Percentiles rank a stretch among this genome's conserved stretches.
Conservation (phyloP, 1,139 yeast genomes). For the Pichia cactophila region DNA sequence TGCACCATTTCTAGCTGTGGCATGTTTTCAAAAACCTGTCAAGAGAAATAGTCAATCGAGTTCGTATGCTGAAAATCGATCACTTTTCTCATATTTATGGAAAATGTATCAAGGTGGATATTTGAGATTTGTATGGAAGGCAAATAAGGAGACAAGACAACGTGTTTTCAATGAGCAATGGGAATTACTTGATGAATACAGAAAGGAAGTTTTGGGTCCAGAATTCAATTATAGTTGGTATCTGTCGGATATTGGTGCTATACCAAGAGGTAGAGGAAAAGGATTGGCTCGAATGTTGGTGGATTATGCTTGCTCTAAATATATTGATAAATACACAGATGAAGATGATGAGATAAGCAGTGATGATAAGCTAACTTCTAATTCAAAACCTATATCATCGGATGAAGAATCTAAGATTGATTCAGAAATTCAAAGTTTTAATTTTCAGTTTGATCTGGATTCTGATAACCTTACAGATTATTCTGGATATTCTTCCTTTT, state of each 20-base stretch:
- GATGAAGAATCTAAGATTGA: slow-evolving; percentile 25
- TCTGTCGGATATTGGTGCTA: slow-evolving; percentile 58
- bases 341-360: slow-evolving; percentile 19
- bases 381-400: slow-evolving; percentile 5
- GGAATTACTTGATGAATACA: slow-evolving; percentile 45
- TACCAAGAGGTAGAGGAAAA: slow-evolving; percentile 54
- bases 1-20: slow-evolving; percentile 50
- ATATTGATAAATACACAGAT: slow-evolving; percentile 23
- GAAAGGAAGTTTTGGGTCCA: slow-evolving; percentile 27
- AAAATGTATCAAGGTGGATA: slow-evolving; percentile 29
- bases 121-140: slow-evolving; percentile 28
- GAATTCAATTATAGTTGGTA: slow-evolving; percentile 43
- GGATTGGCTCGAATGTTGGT: slow-evolving; percentile 54
- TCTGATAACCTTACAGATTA: slow-evolving; percentile 28
- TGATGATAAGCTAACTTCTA: not conserved
- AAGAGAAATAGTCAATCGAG: slow-evolving; percentile 19
- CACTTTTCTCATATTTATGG: slow-evolving; percentile 26
- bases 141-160: slow-evolving; percentile 40
- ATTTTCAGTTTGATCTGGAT: slow-evolving; percentile 27
- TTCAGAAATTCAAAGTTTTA: slow-evolving; percentile 27
- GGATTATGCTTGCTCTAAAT: slow-evolving; percentile 38
- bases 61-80: slow-evolving; percentile 12
- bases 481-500: slow-evolving; percentile 26
- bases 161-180: slow-evolving; percentile 54
- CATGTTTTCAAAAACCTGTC: slow-evolving; percentile 54